Evolutionary conservation across 1,284 basidiomycete species (phyloP).

Genomic region (Marasmius tenuissimus): DNA sequence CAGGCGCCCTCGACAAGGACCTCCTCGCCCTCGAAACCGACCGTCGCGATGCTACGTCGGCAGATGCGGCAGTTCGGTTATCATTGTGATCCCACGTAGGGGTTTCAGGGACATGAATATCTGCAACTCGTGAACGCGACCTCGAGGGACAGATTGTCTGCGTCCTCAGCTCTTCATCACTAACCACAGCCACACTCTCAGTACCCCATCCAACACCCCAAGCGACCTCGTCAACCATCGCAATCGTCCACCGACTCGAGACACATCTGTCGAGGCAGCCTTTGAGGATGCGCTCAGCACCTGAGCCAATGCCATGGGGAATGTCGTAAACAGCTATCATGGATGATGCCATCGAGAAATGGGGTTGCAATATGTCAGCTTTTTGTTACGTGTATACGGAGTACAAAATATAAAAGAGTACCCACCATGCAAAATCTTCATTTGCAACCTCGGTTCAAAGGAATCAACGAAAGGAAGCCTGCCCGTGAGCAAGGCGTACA

Average conservation of each 20-base stretch:
- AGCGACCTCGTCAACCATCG: conserved; percentile 71
- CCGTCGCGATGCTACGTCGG: conserved; percentile 35
- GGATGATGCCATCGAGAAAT: not conserved
- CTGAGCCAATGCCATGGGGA: conserved; percentile 60
- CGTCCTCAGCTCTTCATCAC: conserved; percentile 22
- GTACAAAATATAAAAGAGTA: conserved; percentile 18
- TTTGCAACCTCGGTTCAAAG: conserved; percentile 86
- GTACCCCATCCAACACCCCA: conserved; percentile 80
- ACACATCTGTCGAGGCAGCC: conserved; percentile 74
- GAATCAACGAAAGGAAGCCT: conserved; percentile 82
- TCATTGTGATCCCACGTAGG: conserved; percentile 6
- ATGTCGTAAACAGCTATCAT: conserved; percentile 56
- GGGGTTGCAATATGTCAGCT: conserved; percentile 6
- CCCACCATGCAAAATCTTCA: conserved; percentile 86
- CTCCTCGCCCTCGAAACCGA: conserved; percentile 38
- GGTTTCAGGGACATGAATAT: conserved; percentile 13
- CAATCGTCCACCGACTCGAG: conserved; percentile 69
- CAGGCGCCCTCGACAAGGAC: conserved; percentile 43
- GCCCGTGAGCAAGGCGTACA: conserved; percentile 82
- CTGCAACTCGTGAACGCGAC: conserved; percentile 24
- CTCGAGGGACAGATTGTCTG: conserved; percentile 21
- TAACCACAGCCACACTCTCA: conserved; percentile 37
- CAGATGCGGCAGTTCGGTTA: conserved; percentile 4
- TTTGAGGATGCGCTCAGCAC: conserved; percentile 69
- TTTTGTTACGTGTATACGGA: not conserved